Base-by-base conservation (phyloP, 441 rosid genomes). In the Gossypium schwendimanii region DNA sequence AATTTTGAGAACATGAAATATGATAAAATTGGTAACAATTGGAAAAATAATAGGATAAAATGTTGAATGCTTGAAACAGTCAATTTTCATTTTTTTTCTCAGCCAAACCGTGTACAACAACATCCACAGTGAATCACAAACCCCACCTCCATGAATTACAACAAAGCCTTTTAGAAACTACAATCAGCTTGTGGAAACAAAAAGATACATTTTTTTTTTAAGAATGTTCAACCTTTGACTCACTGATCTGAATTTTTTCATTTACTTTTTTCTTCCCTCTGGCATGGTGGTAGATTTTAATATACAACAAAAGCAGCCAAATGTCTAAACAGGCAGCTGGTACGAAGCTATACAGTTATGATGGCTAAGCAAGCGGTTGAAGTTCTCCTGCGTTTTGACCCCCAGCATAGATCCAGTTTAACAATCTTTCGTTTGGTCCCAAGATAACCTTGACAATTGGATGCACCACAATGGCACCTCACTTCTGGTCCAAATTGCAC, bases 401-500 rank as follows among this genome's bases (percentile, higher is more conserved):
- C 98, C 98, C 98, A 92, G 81, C 88, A 76, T 11, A 84, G 72
- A 72, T 84, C 82, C 63, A 86, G 62, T 77, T 77, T 86, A 31
- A 76, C 71, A 3, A 90, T 80, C 84, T 90, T 92, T 74, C 75
- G 89, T 81, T 86, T 90, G 71, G 82, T 84, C 59, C 97, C 97
- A 2, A 94, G 93, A 76, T 76, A 87, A 20, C 97, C 98, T 49
- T 90, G 95, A 75, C 97, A 94, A 53, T 83, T 86, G 23, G 79
- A 36, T 26, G 97, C 88, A 7, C 97, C 92, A 65, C 98, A 94
- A 23, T 84, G 71, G 78, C 97, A 94, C 82, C 76, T 85, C 74
- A 88, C 97, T 78, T 94, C 97, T 1, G 93, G 86, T 73, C 98
- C 98, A 79, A 92, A 94, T 80, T 89, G 97, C 59, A 94, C 91